Evolutionary conservation across 2,329 filamentous ascomycete species (phyloP).

Genomic region (Meredithiella fracta): DNA sequence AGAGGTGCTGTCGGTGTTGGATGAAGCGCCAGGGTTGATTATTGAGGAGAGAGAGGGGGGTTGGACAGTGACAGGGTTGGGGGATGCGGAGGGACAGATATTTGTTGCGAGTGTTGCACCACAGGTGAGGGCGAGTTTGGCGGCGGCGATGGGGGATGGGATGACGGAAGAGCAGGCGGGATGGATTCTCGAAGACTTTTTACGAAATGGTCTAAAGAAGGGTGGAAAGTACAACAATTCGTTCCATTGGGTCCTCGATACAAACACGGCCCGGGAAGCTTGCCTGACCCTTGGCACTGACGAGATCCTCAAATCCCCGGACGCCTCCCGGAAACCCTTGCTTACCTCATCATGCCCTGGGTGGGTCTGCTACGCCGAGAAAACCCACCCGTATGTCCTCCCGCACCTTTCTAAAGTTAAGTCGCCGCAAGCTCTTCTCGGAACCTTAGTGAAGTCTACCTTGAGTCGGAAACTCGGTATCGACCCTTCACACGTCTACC

Average conservation of each 20-base stretch:
- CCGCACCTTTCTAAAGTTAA: conserved; percentile 84
- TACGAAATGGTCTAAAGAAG: conserved; percentile 47
- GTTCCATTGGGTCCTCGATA: conserved; percentile 85
- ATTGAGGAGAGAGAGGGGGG: conserved; percentile 10
- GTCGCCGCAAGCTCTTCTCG: conserved; percentile 81
- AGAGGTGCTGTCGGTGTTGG: conserved; percentile 72
- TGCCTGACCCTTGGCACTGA: conserved; percentile 66
- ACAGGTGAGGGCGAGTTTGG: conserved; percentile 75
- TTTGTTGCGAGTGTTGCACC: conserved; percentile 90
- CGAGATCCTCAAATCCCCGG: conserved; percentile 37
- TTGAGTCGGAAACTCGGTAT: conserved; percentile 58
- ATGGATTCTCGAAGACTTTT: conserved; percentile 65
- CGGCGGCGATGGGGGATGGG: conserved; percentile 60
- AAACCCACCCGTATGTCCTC: conserved; percentile 86
- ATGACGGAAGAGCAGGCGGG: conserved; percentile 59
- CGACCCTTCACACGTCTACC: conserved; percentile 70
- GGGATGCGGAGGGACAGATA: conserved; percentile 48
- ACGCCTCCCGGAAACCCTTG: conserved; percentile 35
- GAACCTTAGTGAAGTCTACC: conserved; percentile 76
- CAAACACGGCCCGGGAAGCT: conserved; percentile 65
- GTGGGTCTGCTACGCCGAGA: conserved; percentile 98
- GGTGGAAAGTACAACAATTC: conserved; percentile 58
- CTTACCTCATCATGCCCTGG: conserved; percentile 86
- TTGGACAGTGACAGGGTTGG: conserved; percentile 33
- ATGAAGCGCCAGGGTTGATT: conserved; percentile 40